Base-by-base conservation (phyloP, 805 yeast species). In the Wickerhamiella bombiphila region DNA sequence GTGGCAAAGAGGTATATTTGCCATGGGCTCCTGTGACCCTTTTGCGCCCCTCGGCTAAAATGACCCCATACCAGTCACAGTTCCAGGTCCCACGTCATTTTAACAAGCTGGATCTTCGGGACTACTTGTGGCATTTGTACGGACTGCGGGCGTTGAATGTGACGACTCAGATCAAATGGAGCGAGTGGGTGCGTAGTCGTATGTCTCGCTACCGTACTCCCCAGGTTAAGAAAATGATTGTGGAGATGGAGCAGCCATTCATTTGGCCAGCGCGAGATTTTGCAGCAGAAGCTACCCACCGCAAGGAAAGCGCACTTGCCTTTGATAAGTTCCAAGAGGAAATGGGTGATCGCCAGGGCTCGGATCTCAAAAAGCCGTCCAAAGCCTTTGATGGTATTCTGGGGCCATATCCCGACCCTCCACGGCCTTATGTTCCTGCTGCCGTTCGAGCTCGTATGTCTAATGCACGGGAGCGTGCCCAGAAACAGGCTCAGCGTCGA, bases 11-110 rank as follows among this genome's bases (percentile, higher is more conserved):
- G 45, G 65, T 80, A 7, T 86, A 73, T 56, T 80, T 88, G 57
- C 98, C 98, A 22, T 74, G 74, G 44, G 94, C 93, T 1, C 67
- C 88, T 44, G 66, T 88, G 28, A 72, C 80, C 36, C 64, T 88
- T 22, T 61, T 91, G 44, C 71, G 94, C 54, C 94, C 96, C 13
- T 80, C 80, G 52, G 95, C 97, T n/a, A 81, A 81, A 54, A 94
- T 82, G 60, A 80, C 95, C 0, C 99, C 99, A 34, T 86, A 80
- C 61, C 96, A 85, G 60, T 97, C 97, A 35, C 85, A 83, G 57
- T 91, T 91, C 60, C 73, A 81, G 46, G 98, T 93, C 15, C 98
- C 99, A 13, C 74, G 80, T 53, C 73, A 81, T 39, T 86, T 91
- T 68, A 91, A 91, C 65, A 88, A 86, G 58, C 66, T 91, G 63